Evolutionary conservation across 2,329 filamentous ascomycete genomes (phyloP).

Genomic region (Monilinia laxa): DNA sequence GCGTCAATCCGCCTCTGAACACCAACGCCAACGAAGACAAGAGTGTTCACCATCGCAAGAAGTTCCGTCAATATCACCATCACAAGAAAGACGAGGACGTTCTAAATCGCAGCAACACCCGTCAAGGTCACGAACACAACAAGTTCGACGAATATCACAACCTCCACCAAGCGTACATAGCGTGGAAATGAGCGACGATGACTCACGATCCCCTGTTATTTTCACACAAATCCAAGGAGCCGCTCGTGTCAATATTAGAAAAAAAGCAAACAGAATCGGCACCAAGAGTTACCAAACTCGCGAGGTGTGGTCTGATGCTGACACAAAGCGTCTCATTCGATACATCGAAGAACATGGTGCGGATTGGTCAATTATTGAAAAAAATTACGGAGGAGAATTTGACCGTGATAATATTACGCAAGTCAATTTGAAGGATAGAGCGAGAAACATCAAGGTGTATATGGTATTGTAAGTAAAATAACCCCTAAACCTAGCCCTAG

Average conservation of each 20-base stretch:
- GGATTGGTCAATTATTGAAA: constrained; percentile 49
- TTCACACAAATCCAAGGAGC: background rate
- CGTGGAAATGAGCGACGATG: background rate
- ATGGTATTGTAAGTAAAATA: constrained; percentile 45
- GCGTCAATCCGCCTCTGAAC: background rate
- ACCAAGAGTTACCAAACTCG: constrained; percentile 26
- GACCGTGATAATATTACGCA: constrained; percentile 42
- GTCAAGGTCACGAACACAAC: background rate
- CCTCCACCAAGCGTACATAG: background rate
- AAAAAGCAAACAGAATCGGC: background rate
- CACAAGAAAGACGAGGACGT: too few relatives aligned
- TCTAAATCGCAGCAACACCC: too few relatives aligned
- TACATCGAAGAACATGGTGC: constrained; percentile 49
- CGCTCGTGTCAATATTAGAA: background rate
- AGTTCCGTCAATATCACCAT: background rate
- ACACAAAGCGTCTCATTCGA: constrained; percentile 47
- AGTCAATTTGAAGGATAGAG: constrained; percentile 55
- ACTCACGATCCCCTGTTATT: background rate
- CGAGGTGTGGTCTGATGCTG: constrained; percentile 42
- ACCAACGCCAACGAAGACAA: background rate
- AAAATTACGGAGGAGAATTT: constrained; percentile 37
- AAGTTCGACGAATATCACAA: background rate
- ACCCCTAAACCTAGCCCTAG: background rate
- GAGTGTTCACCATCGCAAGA: constrained; percentile 5
- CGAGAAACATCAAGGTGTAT: constrained; percentile 52